These are phyloP conservation scores for Pseudocercospora vitis DNA, from an alignment of 2,329 filamentous ascomycete genomes.

Conservation along the genomic window DNA sequence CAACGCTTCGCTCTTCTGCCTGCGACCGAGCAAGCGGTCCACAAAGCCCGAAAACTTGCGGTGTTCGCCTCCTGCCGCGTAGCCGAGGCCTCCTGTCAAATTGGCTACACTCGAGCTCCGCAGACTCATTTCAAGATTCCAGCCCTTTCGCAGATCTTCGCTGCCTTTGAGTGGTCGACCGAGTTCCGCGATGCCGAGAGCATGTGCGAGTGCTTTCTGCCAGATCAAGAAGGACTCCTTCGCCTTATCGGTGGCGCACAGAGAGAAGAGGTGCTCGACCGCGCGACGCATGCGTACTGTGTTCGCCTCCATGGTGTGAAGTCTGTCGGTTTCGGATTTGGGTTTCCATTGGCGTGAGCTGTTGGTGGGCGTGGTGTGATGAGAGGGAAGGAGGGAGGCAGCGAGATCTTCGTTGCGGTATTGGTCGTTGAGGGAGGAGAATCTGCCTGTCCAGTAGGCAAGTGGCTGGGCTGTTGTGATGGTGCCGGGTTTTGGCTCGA, in stretches of 20 bases:
- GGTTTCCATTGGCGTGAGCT: constrained; percentile 1
- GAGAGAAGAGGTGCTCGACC: constrained; percentile 30
- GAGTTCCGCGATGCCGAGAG: constrained; percentile 28
- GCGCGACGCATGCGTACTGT: constrained; percentile 33
- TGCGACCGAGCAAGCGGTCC: constrained; percentile 38
- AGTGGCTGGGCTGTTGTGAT: constrained; percentile 39
- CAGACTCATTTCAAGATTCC: constrained; percentile 27
- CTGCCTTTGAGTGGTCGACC: constrained; percentile 21
- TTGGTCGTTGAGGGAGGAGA: constrained; percentile 58
- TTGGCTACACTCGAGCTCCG: constrained; percentile 9
- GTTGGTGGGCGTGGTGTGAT: constrained; percentile 40
- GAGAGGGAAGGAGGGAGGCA: constrained; percentile 45
- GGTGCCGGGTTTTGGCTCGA: constrained; percentile 12
- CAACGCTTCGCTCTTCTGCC: constrained; percentile 19
- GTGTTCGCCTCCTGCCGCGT: constrained; percentile 28
- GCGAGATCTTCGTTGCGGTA: constrained; percentile 48
- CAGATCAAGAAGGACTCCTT: constrained; percentile 34
- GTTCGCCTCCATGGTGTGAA: constrained; percentile 34
- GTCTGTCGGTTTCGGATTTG: constrained; percentile 30
- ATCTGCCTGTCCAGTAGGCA: constrained; percentile 64
- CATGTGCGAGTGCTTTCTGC: constrained; percentile 31
- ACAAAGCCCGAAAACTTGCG: constrained; percentile 35
- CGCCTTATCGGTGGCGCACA: constrained; percentile 35
- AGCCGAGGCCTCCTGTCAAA: constrained; percentile 1
- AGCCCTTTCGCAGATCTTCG: constrained; percentile 12